Conservation (phyloP, 1,139 yeast genomes). For the Zygoascus hellenicus region DNA sequence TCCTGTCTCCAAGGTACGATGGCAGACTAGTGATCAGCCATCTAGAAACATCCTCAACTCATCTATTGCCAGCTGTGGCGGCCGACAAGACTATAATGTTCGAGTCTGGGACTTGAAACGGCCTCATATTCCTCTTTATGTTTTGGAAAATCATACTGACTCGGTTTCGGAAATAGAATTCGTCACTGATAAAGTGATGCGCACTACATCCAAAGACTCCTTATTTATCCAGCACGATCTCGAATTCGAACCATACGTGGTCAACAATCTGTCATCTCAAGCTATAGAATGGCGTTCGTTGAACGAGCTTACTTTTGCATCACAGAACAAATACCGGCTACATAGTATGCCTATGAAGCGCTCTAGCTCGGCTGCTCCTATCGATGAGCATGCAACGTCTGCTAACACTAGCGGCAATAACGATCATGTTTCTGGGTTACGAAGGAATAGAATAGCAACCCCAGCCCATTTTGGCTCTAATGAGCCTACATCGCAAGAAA, state of each 20-base stretch:
- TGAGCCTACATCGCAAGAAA: neutral
- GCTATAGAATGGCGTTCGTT: conserved; percentile 55
- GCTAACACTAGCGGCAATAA: neutral
- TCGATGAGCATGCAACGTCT: neutral
- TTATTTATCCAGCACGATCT: conserved; percentile 53
- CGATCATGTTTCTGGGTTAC: neutral
- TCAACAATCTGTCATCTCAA: conserved; percentile 48
- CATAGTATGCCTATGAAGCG: neutral
- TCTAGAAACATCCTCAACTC: conserved; percentile 33
- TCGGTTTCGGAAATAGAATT: conserved; percentile 48
- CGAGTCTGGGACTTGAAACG: conserved; percentile 70
- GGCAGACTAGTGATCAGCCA: conserved; percentile 42
- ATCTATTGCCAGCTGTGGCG: conserved; percentile 71
- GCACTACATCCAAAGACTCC: conserved; percentile 51
- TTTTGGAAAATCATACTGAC: conserved; percentile 48
- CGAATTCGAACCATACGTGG: conserved; percentile 43
- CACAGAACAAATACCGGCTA: conserved; percentile 38
- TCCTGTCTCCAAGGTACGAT: conserved; percentile 64
- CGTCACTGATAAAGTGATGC: conserved; percentile 46
- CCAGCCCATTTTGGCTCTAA: neutral
- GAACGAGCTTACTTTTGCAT: conserved; percentile 48
- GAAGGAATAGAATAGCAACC: neutral
- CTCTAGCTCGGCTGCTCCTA: neutral
- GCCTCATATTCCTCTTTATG: conserved; percentile 67
- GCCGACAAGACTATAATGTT: conserved; percentile 63